Evolutionary conservation across 495 filamentous ascomycete genomes (phyloP), one percentile per base, ranked within the genome.

Genomic region (Hypoxylon trugodes): DNA sequence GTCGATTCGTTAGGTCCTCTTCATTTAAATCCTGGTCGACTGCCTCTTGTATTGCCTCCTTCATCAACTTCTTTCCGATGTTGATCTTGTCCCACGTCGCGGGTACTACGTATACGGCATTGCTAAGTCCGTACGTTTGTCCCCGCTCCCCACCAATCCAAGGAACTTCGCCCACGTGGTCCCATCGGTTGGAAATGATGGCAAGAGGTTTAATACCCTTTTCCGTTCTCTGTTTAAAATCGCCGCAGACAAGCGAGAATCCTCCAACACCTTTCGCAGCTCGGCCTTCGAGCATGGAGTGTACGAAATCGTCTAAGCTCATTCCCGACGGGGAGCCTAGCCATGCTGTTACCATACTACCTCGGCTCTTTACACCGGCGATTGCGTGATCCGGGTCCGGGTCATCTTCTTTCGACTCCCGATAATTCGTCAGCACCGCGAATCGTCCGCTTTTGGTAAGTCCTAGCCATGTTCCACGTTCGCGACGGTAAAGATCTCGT

Each of bases 401-500:
- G 69, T 82, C 77, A 60, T 79, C 69, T 10, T 77, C 73, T 40
- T 84, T 86, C 46, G 86, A 82, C 78, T 98, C 95, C 49, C 91
- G 89, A 71, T 92, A 97, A 79, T 99, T 99, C 50, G 96, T 98
- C 30, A 99, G 82, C 30, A 96, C 87, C 9, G 96, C 93, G 42
- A 99, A 77, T 59, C 91, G 91, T 12, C 95, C 95, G 26, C 87
- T 78, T 56, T 81, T 86, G 33, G 92, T 97, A 60, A 99, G 83
- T 24, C 93, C 95, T 52, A 98, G 86, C 95, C 96, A 99, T 38
- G 96, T 98, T 19, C 95, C 95, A 47, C 77, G 77, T 60, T 84
- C 82, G 47, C 72, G 74, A 15, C 82, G 74, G 52, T 84, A 78
- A 12, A 84, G 69, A 60, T 84, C 82, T 49, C 77, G 72, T 45